Base-by-base conservation (phyloP, 257 asterid species). In the Jacaranda copaia region DNA sequence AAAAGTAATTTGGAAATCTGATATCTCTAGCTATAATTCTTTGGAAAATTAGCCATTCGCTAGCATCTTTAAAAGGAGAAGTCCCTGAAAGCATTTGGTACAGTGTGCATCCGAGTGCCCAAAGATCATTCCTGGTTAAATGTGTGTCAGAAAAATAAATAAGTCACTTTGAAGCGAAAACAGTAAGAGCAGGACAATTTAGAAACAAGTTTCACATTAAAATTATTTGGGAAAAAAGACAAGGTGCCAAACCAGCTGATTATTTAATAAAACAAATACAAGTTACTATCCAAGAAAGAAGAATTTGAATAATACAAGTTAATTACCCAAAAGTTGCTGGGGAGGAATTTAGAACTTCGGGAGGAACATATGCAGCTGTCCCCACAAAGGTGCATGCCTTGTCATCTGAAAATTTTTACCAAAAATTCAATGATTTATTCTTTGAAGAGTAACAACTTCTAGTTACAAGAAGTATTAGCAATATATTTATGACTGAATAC, bases 81-180 rank as follows among this genome's bases (percentile, higher is more conserved):
- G 90, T 87, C 84, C 99, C 99, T 3, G 98, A 88, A 84, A 96
- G 98, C 98, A 93, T 93, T 90, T 93, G 99, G 88, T 86, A 93
- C 85, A 96, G 55, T 61, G 97, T 96, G 93, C 99, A 96, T 81
- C 99, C 99, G 82, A 96, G 97, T 36, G 99, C 97, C 99, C 99
- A 96, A 60, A 96, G 97, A 86, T 96, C 99, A 79, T 93, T 96
- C 90, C 99, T 96, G 92, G 78, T 86, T 46, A 16, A 57, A 72
- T 13, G 53, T 70, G 32, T 68, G 57, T 79, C 66, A 55, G 77
- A 57, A 36, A 15, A 51, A 60, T 4, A 68, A 68, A 67, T 3
- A 49, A 62, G 77, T 70, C 68, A 71, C 19, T 56, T 70, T 45
- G 74, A 51, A 39, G 64, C 43, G 35, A 62, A 42, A 65, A 61